These are phyloP conservation scores for Polyplosphaeria fusca DNA, from an alignment of 495 filamentous ascomycete species.

Conservation along the genomic window DNA sequence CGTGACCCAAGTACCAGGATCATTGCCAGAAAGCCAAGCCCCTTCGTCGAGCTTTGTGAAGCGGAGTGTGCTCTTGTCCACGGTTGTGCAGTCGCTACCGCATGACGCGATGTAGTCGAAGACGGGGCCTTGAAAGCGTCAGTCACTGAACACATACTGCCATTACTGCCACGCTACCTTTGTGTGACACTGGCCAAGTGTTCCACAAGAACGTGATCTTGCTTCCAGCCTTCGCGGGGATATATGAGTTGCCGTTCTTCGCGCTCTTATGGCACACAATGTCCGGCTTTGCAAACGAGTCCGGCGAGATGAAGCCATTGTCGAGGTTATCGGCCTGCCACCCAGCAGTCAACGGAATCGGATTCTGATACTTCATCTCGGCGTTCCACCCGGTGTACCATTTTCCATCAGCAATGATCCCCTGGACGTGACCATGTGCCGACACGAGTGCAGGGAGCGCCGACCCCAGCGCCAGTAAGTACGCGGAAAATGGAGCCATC, in stretches of 20 bases:
- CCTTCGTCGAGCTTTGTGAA: slow-evolving; percentile 46
- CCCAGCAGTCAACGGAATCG: slow-evolving; percentile 49
- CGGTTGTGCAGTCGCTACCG: slow-evolving; percentile 26
- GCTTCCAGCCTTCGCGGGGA: slow-evolving; percentile 38
- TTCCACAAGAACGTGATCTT: slow-evolving; percentile 45
- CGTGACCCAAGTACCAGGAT: slow-evolving; percentile 30
- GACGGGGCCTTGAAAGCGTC: slow-evolving; percentile 19
- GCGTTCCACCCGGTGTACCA: slow-evolving; percentile 52
- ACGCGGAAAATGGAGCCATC: too few relatives aligned
- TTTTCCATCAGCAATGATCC: slow-evolving; percentile 28
- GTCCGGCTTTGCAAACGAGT: slow-evolving; percentile 44
- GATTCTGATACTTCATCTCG: slow-evolving; percentile 37
- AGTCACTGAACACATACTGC: too few relatives aligned
- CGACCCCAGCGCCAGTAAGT: background rate
- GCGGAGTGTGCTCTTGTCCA: slow-evolving; percentile 37
- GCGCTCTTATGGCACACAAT: slow-evolving; percentile 56
- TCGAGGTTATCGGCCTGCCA: slow-evolving; percentile 57
- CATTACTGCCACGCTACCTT: slow-evolving; percentile 11
- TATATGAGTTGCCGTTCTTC: slow-evolving; percentile 51
- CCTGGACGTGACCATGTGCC: slow-evolving; percentile 31
- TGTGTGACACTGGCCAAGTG: slow-evolving; percentile 31
- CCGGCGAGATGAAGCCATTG: slow-evolving; percentile 57
- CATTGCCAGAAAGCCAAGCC: slow-evolving; percentile 23
- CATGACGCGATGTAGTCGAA: slow-evolving; percentile 33
- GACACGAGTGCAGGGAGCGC: slow-evolving; percentile 4